Evolutionary conservation across 2,329 filamentous ascomycete genomes (phyloP).

Genomic region (Exophiala oligosperma): DNA sequence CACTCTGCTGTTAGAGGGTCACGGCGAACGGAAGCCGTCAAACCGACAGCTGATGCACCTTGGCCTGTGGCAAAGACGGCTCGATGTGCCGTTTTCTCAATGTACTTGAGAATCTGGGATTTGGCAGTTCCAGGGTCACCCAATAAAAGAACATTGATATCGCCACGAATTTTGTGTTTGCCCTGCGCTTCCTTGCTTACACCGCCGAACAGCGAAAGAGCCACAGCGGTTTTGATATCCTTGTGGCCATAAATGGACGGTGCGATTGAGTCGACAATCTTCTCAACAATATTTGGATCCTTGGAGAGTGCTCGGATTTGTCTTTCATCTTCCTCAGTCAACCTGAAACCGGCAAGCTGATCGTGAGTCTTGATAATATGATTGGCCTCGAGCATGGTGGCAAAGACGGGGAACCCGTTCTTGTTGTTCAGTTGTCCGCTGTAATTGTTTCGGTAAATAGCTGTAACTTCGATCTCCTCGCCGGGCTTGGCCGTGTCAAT

Average conservation of each 20-base stretch:
- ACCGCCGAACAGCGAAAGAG: constrained; percentile 90
- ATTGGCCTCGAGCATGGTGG: constrained; percentile 95
- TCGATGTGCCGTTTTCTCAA: constrained; percentile 94
- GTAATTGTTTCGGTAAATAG: constrained; percentile 97
- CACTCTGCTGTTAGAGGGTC: constrained; percentile 95
- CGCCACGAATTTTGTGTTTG: constrained; percentile 85
- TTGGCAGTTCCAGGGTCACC: constrained; percentile 98
- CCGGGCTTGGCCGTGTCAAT: constrained; percentile 97
- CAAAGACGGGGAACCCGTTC: constrained; percentile 97
- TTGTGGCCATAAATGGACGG: constrained; percentile 96
- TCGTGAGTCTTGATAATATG: constrained; percentile 97
- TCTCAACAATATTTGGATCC: constrained; percentile 89
- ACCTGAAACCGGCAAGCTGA: constrained; percentile 90
- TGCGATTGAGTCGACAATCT: constrained; percentile 88
- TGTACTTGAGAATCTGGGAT: constrained; percentile 95
- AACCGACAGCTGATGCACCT: constrained; percentile 93
- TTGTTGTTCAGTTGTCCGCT: constrained; percentile 97
- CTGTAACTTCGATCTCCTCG: constrained; percentile 95
- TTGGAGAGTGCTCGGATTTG: constrained; percentile 83
- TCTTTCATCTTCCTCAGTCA: constrained; percentile 93
- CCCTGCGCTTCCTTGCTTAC: constrained; percentile 90
- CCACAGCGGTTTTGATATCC: constrained; percentile 96
- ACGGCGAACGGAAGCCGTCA: constrained; percentile 92
- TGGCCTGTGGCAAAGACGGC: constrained; percentile 98
- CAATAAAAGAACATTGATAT: constrained; percentile 95